Base-by-base conservation (phyloP, 805 yeast genomes). In the Yarrowia yakushimensis region DNA sequence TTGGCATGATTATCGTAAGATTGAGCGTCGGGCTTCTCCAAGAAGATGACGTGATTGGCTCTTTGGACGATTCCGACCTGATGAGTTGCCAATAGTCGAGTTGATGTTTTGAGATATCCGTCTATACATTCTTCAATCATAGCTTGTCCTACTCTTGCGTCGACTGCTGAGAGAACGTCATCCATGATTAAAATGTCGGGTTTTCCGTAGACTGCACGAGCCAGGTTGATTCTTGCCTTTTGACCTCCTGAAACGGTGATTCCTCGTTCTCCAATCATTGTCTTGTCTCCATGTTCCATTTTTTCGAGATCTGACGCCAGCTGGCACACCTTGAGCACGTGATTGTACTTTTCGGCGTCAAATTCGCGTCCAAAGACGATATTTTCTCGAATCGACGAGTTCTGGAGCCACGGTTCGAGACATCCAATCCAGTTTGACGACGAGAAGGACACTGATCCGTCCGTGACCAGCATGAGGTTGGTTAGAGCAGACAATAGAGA, bases 211-310 rank as follows among this genome's bases (percentile, higher is more conserved):
- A 87, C 90, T 1, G 94, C 88, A 68, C 97, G 81, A 1, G 97
- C 96, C 60, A 90, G 77, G 69, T 85, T 85, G 65, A 90, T 85
- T 71, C 97, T 82, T 0, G 96, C 94, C 76, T 90, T 90, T 72
- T 90, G 97, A 55, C 97, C 97, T 57, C 97, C 97, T 11, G 94
- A 87, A 46, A 90, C 75, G 0, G 94, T 90, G 63, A 90, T 86
- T 68, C 97, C 97, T 66, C 92, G 81, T 71, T 90, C 97, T 64
- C 96, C 97, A 67, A 90, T 87, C 73, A 90, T 96, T 0, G 93
- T 87, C 65, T 71, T 70, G 69, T 90, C 97, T 28, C 94, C 91
- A 37, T 85, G 89, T 4, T 86, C 85, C 34, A 90, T 76, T 31
- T 80, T 78, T 12, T 82, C 81, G 64, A 90, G 76, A 73, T 90